A percentile compares a stretch with the other conserved stretches of the same genome.
phyloP scores from a whole-genome alignment of 257 asterid genomes.

The Osmanthus fragrans region DNA sequence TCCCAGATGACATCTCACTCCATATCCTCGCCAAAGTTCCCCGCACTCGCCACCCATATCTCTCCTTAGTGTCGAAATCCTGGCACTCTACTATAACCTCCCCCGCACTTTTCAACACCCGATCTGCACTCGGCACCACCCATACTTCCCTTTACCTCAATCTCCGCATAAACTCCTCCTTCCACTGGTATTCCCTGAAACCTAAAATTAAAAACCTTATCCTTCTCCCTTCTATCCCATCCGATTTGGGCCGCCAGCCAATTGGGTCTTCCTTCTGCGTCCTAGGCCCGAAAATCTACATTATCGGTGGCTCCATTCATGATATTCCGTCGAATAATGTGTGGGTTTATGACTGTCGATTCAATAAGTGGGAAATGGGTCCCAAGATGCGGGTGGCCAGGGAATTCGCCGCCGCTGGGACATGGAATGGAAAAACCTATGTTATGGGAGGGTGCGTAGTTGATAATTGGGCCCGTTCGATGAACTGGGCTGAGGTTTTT shows the following conservation, averaged over 20 bases:
- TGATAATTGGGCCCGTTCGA: slow-evolving; percentile 73
- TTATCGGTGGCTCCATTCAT: slow-evolving; percentile 74
- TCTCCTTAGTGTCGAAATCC: slow-evolving; percentile 72
- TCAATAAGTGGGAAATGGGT: slow-evolving; percentile 71
- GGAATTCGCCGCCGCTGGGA: slow-evolving; percentile 82
- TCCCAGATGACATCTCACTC: slow-evolving; percentile 78
- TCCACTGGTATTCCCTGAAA: slow-evolving; percentile 61
- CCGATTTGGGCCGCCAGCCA: slow-evolving; percentile 30
- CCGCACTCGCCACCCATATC: slow-evolving; percentile 49
- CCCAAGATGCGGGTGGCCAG: slow-evolving; percentile 66
- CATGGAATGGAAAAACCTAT: slow-evolving; percentile 54
- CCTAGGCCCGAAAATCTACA: slow-evolving; percentile 60
- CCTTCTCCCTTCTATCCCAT: slow-evolving; percentile 57
- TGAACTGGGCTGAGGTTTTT: slow-evolving; percentile 83
- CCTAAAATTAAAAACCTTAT: slow-evolving; percentile 29
- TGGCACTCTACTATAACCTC: slow-evolving; percentile 62
- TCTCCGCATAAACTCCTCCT: slow-evolving; percentile 55
- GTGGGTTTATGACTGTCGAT: slow-evolving; percentile 80
- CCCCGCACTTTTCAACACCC: slow-evolving; percentile 54
- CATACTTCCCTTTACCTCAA: slow-evolving; percentile 60
- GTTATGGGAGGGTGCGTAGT: slow-evolving; percentile 90
- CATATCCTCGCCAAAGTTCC: slow-evolving; percentile 78
- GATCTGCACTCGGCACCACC: slow-evolving; percentile 56
- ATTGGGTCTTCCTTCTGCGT: slow-evolving; percentile 68
- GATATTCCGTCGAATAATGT: slow-evolving; percentile 56